A percentile compares a stretch with the other conserved stretches of the same genome.
Conservation (phyloP, 78 protist species). For the Polysphondylium violaceum region DNA sequence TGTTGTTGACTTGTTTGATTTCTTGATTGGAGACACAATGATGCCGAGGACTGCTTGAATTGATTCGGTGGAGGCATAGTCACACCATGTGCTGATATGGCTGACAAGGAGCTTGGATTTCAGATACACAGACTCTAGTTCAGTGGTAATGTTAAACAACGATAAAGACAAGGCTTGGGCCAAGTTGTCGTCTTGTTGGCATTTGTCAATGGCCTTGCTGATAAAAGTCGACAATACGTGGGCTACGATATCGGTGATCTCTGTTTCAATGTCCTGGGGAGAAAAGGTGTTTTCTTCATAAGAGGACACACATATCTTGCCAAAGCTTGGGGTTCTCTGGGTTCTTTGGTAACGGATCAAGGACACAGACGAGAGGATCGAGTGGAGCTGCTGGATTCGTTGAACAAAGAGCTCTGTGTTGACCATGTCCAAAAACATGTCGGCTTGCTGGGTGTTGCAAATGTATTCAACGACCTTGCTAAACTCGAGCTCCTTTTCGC, state of each 20-base stretch:
- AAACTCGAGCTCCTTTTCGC: slow-evolving; percentile 37
- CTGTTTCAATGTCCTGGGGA: neutral
- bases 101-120: slow-evolving; percentile 12
- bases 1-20: neutral
- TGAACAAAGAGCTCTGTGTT: neutral
- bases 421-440: neutral
- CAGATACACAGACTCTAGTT: no score
- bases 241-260: neutral
- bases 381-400: slow-evolving; percentile 61
- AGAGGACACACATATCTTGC: slow-evolving; percentile 2
- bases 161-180: neutral
- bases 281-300: neutral
- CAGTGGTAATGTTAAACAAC: neutral
- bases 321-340: neutral
- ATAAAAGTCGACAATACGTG: neutral
- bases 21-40: slow-evolving; percentile 23
- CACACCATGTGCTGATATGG: slow-evolving; percentile 53
- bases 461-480: slow-evolving; percentile 13
- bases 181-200: neutral
- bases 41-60: neutral
- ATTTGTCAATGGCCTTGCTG: neutral
- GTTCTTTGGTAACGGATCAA: neutral
- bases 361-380: slow-evolving; percentile 31
- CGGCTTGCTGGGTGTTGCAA: neutral
- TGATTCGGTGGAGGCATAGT: slow-evolving; percentile 7